Evolutionary conservation across 331 rosid species (phyloP).

Genomic region (Quercus tomentella): DNA sequence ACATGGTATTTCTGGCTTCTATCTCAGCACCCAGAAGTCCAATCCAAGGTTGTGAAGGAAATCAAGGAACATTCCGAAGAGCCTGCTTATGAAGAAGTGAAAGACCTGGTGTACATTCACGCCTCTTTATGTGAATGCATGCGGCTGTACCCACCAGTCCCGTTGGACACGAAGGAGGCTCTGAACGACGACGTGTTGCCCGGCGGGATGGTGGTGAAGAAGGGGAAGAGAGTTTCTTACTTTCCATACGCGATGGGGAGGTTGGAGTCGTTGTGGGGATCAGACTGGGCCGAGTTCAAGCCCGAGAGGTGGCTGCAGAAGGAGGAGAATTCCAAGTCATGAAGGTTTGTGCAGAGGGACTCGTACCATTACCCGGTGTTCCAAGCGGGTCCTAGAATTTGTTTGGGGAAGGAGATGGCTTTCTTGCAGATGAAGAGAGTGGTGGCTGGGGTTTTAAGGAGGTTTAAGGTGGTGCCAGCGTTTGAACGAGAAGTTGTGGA

Average conservation of each 20-base stretch:
- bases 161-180: conserved; percentile 46
- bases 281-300: conserved; percentile 54
- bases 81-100: conserved; percentile 42
- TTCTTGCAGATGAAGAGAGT: no score
- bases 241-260: conserved; percentile 77
- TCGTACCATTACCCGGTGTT: conserved; percentile 58
- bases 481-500: conserved; percentile 12
- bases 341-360: conserved; percentile 5
- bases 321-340: background rate
- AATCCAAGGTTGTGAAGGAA: conserved; percentile 35
- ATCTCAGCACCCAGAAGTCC: conserved; percentile 37
- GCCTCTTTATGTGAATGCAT: conserved; percentile 77
- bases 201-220: conserved; percentile 63
- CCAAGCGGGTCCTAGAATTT: conserved; percentile 48
- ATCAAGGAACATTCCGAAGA: conserved; percentile 10
- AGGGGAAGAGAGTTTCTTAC: conserved; percentile 55
- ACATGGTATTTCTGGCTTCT: conserved; percentile 14
- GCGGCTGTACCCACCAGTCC: conserved; percentile 83
- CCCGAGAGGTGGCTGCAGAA: conserved; percentile 75
- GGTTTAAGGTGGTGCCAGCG: no score
- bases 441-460: no score
- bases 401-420: conserved; percentile 17
- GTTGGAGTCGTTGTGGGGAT: conserved; percentile 56
- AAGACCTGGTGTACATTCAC: conserved; percentile 65
- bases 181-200: conserved; percentile 56